Evolutionary conservation across 495 filamentous ascomycete species (phyloP).

Genomic region (Paragyromitra xinjiangensis): DNA sequence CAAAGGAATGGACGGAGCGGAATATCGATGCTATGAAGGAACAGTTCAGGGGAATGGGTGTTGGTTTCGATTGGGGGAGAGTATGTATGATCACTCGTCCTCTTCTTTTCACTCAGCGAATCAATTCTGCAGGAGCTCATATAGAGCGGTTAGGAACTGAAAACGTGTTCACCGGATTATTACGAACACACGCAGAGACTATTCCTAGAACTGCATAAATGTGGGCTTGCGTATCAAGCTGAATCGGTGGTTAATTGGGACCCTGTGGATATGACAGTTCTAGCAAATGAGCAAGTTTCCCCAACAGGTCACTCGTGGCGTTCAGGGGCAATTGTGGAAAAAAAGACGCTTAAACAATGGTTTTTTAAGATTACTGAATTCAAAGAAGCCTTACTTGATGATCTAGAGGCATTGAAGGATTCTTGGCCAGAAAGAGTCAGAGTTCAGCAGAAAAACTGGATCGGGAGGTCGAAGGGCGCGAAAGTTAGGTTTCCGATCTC

Average conservation of each 20-base stretch:
- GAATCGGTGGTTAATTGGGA: slow-evolving; percentile 89
- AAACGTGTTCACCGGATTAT: slow-evolving; percentile 81
- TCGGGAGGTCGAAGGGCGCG: slow-evolving; percentile 78
- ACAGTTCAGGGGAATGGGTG: slow-evolving; percentile 79
- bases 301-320: slow-evolving; percentile 84
- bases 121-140: not conserved
- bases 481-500: slow-evolving; percentile 73
- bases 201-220: slow-evolving; percentile 76
- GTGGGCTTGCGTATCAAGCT: slow-evolving; percentile 78
- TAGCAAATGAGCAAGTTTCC: slow-evolving; percentile 93
- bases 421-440: slow-evolving; percentile 83
- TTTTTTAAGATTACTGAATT: slow-evolving; percentile 85
- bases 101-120: slow-evolving; percentile 8
- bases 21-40: slow-evolving; percentile 87
- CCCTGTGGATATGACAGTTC: slow-evolving; percentile 85
- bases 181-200: slow-evolving; percentile 89
- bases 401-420: slow-evolving; percentile 71
- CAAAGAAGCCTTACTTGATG: slow-evolving; percentile 75
- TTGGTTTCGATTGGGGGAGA: slow-evolving; percentile 80
- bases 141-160: slow-evolving; percentile 70
- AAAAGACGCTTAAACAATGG: slow-evolving; percentile 84
- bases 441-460: slow-evolving; percentile 88
- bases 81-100: slow-evolving; percentile 63
- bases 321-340: slow-evolving; percentile 85
- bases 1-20: slow-evolving; percentile 76